Conservation (phyloP, 1,284 basidiomycete genomes). For the Meira miltonrushii region DNA sequence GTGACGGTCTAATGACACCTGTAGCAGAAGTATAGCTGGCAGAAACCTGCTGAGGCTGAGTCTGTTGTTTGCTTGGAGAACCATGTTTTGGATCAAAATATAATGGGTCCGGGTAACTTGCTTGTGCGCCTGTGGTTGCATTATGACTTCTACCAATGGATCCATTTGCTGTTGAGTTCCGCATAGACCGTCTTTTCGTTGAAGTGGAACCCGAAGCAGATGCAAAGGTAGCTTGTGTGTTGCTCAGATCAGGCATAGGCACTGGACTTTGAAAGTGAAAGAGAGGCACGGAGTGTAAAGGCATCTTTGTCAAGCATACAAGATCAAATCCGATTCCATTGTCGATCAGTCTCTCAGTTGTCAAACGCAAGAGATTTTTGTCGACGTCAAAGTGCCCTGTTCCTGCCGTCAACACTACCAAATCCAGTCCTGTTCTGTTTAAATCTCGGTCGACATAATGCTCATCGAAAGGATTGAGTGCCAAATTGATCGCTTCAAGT, state of each 20-base stretch:
- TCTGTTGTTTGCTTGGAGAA: conserved; percentile 6
- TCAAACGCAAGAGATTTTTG: conserved; percentile 81
- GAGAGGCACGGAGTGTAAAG: conserved; percentile 70
- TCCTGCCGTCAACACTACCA: conserved; percentile 84
- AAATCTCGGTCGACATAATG: conserved; percentile 95
- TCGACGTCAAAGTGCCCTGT: conserved; percentile 90
- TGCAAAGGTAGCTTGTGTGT: neutral
- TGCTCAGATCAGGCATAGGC: conserved; percentile 9
- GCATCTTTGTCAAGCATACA: conserved; percentile 84
- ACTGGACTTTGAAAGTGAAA: conserved; percentile 45
- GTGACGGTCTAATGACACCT: neutral
- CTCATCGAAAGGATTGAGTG: conserved; percentile 85
- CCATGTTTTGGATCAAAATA: conserved; percentile 35
- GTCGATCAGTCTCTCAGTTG: conserved; percentile 90
- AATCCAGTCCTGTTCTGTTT: conserved; percentile 79
- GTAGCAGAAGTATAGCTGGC: neutral
- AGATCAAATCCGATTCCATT: conserved; percentile 87
- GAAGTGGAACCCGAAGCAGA: neutral
- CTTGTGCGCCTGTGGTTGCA: neutral
- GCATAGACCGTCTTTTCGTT: neutral
- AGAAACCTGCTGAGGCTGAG: neutral
- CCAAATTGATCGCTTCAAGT: conserved; percentile 88
- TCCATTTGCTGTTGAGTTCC: neutral
- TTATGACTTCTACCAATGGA: no score
- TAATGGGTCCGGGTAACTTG: conserved; percentile 30